Percentiles rank a stretch among this genome's conserved stretches.
Evolutionary conservation across 305 asterid species (phyloP).

Genomic region (Fraxinus paxiana): DNA sequence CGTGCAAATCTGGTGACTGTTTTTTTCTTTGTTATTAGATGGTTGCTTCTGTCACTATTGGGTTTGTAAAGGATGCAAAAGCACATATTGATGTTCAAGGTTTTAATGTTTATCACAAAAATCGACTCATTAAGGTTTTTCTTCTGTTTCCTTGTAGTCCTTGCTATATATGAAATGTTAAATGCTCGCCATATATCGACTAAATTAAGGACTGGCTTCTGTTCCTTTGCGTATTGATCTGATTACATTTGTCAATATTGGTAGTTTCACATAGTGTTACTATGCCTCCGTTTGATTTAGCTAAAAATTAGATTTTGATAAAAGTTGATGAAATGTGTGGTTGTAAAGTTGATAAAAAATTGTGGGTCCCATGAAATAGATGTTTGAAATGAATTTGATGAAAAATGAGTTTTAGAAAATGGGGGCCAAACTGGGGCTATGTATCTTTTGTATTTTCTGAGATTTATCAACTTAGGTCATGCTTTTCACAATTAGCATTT

Average conservation of each 20-base stretch:
- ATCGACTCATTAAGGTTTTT: slow-evolving; percentile 87
- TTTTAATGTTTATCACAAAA: slow-evolving; percentile 93
- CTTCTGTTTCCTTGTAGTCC: slow-evolving; percentile 1
- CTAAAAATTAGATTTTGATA: background rate
- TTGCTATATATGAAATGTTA: background rate
- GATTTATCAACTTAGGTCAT: background rate
- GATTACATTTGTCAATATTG: background rate
- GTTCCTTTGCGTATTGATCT: background rate
- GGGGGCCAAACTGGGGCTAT: background rate
- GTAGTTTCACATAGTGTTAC: background rate
- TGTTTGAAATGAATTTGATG: no score
- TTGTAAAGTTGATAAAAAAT: background rate
- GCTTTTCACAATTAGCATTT: background rate
- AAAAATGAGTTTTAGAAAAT: no score
- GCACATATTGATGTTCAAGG: slow-evolving; percentile 96
- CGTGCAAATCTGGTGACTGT: slow-evolving; percentile 19
- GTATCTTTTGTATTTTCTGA: background rate
- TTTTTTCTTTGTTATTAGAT: slow-evolving; percentile 41
- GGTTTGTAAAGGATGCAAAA: slow-evolving; percentile 94
- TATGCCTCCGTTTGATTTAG: background rate
- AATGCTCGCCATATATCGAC: background rate
- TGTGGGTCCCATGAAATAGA: background rate
- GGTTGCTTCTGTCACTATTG: slow-evolving; percentile 86
- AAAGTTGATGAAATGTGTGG: background rate
- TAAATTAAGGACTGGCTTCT: slow-evolving; percentile 1